Evolutionary conservation across 2,329 filamentous ascomycete species (phyloP).

Genomic region (Chrysosporium keratinophilum): DNA sequence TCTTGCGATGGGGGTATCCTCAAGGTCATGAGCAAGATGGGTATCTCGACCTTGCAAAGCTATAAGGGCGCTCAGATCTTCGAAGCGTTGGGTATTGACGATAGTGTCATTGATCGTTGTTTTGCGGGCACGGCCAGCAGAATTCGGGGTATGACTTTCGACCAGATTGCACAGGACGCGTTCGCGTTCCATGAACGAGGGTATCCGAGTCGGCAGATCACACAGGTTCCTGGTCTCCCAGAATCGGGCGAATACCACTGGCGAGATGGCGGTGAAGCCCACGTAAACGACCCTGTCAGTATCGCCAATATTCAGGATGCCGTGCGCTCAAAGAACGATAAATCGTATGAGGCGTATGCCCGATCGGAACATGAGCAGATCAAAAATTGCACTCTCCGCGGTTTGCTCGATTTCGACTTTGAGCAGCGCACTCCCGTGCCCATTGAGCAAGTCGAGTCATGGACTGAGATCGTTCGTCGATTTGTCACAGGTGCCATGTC

Average conservation of each 20-base stretch:
- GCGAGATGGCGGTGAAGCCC: constrained; percentile 89
- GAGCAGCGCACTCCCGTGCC: constrained; percentile 75
- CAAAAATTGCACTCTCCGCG: constrained; percentile 89
- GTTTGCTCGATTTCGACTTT: constrained; percentile 91
- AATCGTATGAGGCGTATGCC: constrained; percentile 95
- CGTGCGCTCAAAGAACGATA: constrained; percentile 93
- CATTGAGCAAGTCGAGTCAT: constrained; percentile 94
- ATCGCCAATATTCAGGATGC: constrained; percentile 97
- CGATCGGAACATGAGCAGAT: constrained; percentile 89
- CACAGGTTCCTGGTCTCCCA: constrained; percentile 65
- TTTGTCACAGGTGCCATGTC: constrained; percentile 98
- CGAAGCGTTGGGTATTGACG: constrained; percentile 86
- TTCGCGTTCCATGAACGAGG: constrained; percentile 93
- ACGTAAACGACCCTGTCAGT: constrained; percentile 87
- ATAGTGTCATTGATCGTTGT: constrained; percentile 83
- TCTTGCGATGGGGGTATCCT: constrained; percentile 92
- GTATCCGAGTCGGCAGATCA: constrained; percentile 69
- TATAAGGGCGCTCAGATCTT: constrained; percentile 99
- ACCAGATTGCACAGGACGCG: constrained; percentile 84
- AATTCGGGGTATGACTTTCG: constrained; percentile 88
- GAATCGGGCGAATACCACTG: constrained; percentile 98
- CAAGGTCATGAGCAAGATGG: constrained; percentile 99
- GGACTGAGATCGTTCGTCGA: constrained; percentile 93
- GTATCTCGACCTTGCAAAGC: constrained; percentile 87
- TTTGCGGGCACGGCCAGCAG: constrained; percentile 90